Conservation (phyloP, 2,329 filamentous ascomycete genomes). For the Didymellaceae sp. region DNA sequence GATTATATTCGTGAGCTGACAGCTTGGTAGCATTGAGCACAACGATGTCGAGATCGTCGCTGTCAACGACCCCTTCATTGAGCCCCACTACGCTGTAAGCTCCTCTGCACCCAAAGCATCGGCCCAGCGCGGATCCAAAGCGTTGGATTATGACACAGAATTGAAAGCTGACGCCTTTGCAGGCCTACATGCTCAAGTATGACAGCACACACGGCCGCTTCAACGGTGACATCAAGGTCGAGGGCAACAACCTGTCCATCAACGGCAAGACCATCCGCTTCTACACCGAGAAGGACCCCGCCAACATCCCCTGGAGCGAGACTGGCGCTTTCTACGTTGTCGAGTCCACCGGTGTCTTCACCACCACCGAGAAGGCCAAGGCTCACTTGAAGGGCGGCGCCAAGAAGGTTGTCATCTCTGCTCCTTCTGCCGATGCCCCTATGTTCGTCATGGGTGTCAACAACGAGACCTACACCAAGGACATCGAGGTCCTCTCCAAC, state of each 20-base stretch:
- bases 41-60: constrained; percentile 89
- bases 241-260: constrained; percentile 77
- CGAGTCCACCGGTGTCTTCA: constrained; percentile 99
- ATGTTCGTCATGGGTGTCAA: constrained; percentile 99
- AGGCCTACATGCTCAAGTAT: constrained; percentile 99
- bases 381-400: constrained; percentile 95
- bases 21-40: constrained; percentile 72
- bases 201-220: constrained; percentile 96
- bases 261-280: constrained; percentile 96
- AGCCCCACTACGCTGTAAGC: constrained; percentile 95
- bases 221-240: constrained; percentile 85
- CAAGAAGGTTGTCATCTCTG: constrained; percentile 90
- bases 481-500: constrained; percentile 95
- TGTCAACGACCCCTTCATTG: constrained; percentile 99
- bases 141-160: neutral
- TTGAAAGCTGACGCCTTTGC: constrained; percentile 37
- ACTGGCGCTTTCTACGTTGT: constrained; percentile 92
- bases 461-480: constrained; percentile 89
- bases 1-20: constrained; percentile 25
- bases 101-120: constrained; percentile 7
- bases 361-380: constrained; percentile 93
- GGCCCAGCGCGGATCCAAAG: neutral
- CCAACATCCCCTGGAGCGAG: constrained; percentile 87
- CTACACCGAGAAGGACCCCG: constrained; percentile 90
- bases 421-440: constrained; percentile 91